Evolutionary conservation across 1,139 yeast genomes (phyloP), one percentile per base, ranked within the genome.

Genomic region (Keqinozyma sinolaborantium): DNA sequence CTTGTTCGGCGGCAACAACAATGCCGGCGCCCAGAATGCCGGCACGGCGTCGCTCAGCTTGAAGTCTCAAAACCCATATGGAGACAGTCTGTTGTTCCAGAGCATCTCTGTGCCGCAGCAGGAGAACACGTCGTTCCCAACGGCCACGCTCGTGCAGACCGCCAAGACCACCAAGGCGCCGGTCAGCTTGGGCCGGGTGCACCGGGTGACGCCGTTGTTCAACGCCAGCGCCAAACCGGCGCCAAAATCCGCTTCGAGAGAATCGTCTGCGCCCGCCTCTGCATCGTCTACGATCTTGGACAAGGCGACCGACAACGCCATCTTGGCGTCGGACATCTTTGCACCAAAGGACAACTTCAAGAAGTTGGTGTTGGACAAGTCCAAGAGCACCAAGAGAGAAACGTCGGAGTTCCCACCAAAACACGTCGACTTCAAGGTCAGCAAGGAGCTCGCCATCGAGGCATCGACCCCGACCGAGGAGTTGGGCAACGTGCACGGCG

Each of bases 291-390:
- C 25, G 11, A 34, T 59, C 15, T 56, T 60, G 35, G 48, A 53
- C 7, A 41, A 52, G n/a, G 57, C 61, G 23, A 73, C 83, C 4
- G 92, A 83, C 53, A 71, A 74, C 30, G 80, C 87, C 3, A 81
- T 85, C 36, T 56, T 83, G 38, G 66, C 83, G 2, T 76, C 86
- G n/a, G 84, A 78, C 33, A 79, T 84, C 5, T 84, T 84, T 53
- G 73, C 83, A 3, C 88, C 88, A 16, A 74, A 77, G 31, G 62
- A 67, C 25, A 74, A 72, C 35, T 70, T 79, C 39, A 76, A 79
- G 30, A 72, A 73, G 38, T 62, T 83, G 34, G 69, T 78, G 5
- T 71, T 82, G 39, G 78, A 77, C 35, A 73, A 72, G 51, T 48
- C 64, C 1, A 50, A 44, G 29, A 21, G 5, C 14, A 19, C 16